Evolutionary conservation across 2,329 filamentous ascomycete species (phyloP).

Genomic region (Emergomyces orientalis): DNA sequence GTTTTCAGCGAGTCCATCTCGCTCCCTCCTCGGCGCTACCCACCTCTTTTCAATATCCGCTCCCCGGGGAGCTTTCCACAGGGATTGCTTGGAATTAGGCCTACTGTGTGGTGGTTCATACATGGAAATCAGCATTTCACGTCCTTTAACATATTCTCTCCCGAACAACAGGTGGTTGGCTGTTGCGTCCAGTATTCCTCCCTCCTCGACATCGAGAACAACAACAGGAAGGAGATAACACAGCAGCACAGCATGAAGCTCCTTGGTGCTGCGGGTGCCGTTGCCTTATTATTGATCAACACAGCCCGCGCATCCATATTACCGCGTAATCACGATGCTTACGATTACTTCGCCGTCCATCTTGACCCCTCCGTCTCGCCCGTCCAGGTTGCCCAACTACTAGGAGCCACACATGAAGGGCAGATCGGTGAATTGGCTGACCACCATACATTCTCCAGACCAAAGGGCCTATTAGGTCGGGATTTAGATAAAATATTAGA

Average conservation of each 20-base stretch:
- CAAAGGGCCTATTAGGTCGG: slow-evolving; percentile 45
- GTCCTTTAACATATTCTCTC: neutral
- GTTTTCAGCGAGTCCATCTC: neutral
- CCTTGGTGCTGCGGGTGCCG: slow-evolving; percentile 6
- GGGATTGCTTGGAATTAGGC: neutral
- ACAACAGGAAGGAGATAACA: neutral
- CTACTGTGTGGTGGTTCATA: neutral
- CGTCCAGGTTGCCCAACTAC: slow-evolving; percentile 54
- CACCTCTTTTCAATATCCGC: neutral
- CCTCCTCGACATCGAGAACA: neutral
- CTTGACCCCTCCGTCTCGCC: slow-evolving; percentile 55
- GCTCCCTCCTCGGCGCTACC: neutral
- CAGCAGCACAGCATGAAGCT: slow-evolving; percentile 12
- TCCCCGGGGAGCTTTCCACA: no score
- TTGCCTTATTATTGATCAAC: slow-evolving; percentile 27
- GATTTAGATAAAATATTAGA: slow-evolving; percentile 43
- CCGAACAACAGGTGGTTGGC: neutral
- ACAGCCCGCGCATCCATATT: slow-evolving; percentile 42
- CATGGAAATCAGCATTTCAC: slow-evolving; percentile 2
- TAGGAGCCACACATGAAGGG: slow-evolving; percentile 75
- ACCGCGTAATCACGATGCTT: slow-evolving; percentile 62
- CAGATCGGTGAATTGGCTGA: slow-evolving; percentile 65
- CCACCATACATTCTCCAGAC: slow-evolving; percentile 79
- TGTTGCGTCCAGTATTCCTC: neutral
- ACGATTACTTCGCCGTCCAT: slow-evolving; percentile 92